Evolutionary conservation across 2,329 filamentous ascomycete genomes (phyloP).

Genomic region (Neospermospora avenae): DNA sequence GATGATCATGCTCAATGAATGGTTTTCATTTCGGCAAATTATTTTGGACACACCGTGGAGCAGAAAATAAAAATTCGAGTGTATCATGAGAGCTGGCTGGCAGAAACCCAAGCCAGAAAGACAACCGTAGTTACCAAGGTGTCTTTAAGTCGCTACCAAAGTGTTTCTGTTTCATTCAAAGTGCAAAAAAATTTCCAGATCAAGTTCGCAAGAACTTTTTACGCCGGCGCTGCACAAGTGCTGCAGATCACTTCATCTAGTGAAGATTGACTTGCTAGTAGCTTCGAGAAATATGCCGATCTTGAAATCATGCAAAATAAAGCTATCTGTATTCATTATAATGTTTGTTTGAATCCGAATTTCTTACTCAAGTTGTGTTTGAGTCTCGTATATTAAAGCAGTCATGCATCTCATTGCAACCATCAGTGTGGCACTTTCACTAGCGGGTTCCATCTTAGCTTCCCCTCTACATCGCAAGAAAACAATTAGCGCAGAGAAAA

Average conservation of each 20-base stretch:
- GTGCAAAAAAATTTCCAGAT: too few relatives aligned
- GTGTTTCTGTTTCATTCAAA: too few relatives aligned
- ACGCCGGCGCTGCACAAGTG: not conserved
- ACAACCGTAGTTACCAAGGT: too few relatives aligned
- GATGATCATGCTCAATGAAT: too few relatives aligned
- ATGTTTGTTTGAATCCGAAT: not conserved
- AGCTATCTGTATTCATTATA: not conserved
- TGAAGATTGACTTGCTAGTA: not conserved
- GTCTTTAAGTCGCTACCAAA: too few relatives aligned
- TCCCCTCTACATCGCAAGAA: not conserved
- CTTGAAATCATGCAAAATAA: not conserved
- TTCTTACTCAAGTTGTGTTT: not conserved
- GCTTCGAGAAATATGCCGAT: not conserved
- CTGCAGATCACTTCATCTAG: not conserved
- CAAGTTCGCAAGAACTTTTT: not conserved
- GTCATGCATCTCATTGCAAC: not conserved
- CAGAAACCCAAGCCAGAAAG: too few relatives aligned
- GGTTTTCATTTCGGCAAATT: too few relatives aligned
- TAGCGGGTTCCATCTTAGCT: not conserved
- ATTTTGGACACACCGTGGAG: too few relatives aligned
- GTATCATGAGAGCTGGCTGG: too few relatives aligned
- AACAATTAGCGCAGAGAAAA: conserved; percentile 8
- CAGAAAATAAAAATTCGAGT: too few relatives aligned
- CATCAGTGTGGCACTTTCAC: not conserved
- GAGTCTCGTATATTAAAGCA: not conserved